Evolutionary conservation across 2,329 filamentous ascomycete species (phyloP).

Genomic region (Verticillium alfalfae): DNA sequence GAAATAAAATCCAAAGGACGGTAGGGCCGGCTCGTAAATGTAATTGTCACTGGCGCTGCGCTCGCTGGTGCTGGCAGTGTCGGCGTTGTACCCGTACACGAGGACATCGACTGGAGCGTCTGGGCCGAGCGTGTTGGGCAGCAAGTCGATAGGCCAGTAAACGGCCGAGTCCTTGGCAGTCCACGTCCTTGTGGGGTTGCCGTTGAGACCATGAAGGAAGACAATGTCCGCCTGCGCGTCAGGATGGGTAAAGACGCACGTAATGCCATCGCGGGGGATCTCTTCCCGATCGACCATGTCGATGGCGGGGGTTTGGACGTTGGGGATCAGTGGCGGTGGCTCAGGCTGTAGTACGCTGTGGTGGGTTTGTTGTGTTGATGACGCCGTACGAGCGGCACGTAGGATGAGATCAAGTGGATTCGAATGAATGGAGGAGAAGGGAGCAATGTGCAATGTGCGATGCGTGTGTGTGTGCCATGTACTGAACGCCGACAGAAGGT

Average conservation of each 20-base stretch:
- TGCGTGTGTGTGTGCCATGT: not conserved
- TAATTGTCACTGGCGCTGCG: conserved; percentile 59
- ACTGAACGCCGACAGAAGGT: not conserved
- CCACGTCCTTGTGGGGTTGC: conserved; percentile 58
- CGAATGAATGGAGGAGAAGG: not conserved
- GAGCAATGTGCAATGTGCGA: too few species aligned
- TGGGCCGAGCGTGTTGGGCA: conserved; percentile 50
- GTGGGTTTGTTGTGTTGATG: not conserved
- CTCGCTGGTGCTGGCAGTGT: conserved; percentile 40
- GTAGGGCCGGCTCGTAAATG: conserved; percentile 62
- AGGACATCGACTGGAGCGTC: conserved; percentile 57
- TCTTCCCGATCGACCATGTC: conserved; percentile 32
- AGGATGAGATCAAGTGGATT: not conserved
- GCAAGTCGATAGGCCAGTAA: conserved; percentile 66
- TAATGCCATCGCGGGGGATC: conserved; percentile 52
- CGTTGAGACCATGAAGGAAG: conserved; percentile 44
- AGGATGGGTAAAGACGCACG: conserved; percentile 53
- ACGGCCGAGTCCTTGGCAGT: conserved; percentile 40
- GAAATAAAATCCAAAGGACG: too few species aligned
- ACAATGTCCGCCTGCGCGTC: conserved; percentile 60
- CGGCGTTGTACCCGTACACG: conserved; percentile 71
- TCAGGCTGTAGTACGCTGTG: too few species aligned
- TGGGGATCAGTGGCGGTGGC: too few species aligned
- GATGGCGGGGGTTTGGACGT: not conserved
- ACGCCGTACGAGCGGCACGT: not conserved